Base-by-base conservation (phyloP, 2,329 filamentous ascomycete genomes). In the Fusarium liriodendri region DNA sequence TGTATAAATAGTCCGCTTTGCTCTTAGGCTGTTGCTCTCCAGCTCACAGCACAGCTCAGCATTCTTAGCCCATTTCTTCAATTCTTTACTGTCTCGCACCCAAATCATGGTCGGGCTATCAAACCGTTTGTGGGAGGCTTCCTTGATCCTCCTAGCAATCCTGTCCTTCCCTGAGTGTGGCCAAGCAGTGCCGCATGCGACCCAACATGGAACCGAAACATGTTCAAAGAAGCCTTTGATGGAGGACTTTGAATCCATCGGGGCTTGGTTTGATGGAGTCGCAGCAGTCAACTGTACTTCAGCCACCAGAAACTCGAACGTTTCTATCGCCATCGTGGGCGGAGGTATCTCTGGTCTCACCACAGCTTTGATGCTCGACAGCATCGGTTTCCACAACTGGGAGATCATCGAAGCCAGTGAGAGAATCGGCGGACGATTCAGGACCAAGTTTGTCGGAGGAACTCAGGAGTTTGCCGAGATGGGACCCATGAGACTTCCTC, bases 271-370 rank as follows among this genome's bases (percentile, higher is more conserved):
- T 4, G 60, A 72, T 3, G 68, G 40, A 0, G 64, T 72, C 4
- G 47, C 37, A 14, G 54, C 33, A 4, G 25, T 71, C 10, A 64
- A 72, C 14, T 55, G 42, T 5, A 62, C 54, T 13, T 32, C 42
- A 2, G 4, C 50, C 32, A 38, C 64, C 1, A 59, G 35, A 13
- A 42, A 20, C 0, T 32, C 55, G 4, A 67, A 62, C 2, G 37
- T 35, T 16, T 62, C 66, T 1, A 86, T 93, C 70, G 91, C 86
- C 61, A 93, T 93, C 55, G 83, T 93, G 6, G 91, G 91, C 18
- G 91, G 87, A 14, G 91, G 91, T 8, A 92, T 93, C 87, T 84
- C 89, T 2, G 91, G 91, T 0, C 80, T 93, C 55, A 90, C 92
- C 87, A 92, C 87, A 2, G 86, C 83, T 67, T 82, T 89, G 9